Evolutionary conservation across 345 rosid species (phyloP).

Genomic region (Euphorbia peplus): DNA sequence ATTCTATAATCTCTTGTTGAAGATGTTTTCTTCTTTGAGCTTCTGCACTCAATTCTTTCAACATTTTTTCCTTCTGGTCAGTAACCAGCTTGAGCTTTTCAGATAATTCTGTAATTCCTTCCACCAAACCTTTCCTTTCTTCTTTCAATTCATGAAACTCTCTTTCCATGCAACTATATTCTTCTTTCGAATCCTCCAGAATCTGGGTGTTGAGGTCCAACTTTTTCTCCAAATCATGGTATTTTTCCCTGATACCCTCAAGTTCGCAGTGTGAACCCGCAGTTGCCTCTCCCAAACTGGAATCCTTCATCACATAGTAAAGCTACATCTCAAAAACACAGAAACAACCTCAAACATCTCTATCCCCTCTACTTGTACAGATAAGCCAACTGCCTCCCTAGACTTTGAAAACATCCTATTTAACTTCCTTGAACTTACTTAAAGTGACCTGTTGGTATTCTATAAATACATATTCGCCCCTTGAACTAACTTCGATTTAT

Average conservation of each 20-base stretch:
- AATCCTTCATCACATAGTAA: slow-evolving; percentile 59
- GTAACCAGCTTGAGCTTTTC: slow-evolving; percentile 40
- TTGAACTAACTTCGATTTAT: no score
- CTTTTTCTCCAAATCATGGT: slow-evolving; percentile 45
- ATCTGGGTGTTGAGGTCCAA: slow-evolving; percentile 39
- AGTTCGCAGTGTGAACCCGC: slow-evolving; percentile 42
- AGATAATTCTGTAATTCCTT: slow-evolving; percentile 41
- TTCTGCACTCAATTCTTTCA: slow-evolving; percentile 59
- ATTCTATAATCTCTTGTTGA: slow-evolving; percentile 69
- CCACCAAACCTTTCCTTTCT: slow-evolving; percentile 54
- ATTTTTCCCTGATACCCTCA: slow-evolving; percentile 45
- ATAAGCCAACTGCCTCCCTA: no score
- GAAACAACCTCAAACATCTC: slow-evolving; percentile 1
- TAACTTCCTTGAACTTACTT: no score
- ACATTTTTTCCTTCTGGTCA: slow-evolving; percentile 54
- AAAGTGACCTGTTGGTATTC: no score
- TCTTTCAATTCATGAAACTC: slow-evolving; percentile 53
- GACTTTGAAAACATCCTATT: no score
- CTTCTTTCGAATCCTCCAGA: slow-evolving; percentile 49
- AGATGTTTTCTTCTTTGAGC: slow-evolving; percentile 57
- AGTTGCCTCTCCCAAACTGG: slow-evolving; percentile 38
- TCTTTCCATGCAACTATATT: slow-evolving; percentile 46
- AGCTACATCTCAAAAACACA: slow-evolving; percentile 36
- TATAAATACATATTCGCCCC: no score
- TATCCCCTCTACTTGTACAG: no score